Base-by-base conservation (phyloP, 306 rosid genomes). In the Delonix regia region DNA sequence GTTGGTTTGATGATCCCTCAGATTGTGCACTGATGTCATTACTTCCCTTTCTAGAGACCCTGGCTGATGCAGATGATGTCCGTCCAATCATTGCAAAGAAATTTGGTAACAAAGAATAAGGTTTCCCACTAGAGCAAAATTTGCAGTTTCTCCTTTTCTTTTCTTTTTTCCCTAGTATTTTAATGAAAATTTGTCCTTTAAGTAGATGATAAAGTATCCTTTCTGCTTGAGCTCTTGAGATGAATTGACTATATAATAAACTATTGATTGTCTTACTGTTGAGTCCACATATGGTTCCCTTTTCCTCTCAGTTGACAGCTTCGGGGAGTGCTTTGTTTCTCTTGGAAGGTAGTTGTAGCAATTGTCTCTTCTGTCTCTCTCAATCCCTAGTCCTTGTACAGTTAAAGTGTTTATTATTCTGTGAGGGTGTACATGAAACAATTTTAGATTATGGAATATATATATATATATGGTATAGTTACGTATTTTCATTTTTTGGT, bases 1-100 rank as follows among this genome's bases (percentile, higher is more conserved):
- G 99, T 90, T 95, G 99, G 99, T 93, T 91, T 89, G 98, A 95
- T 83, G 99, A 95, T 84, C 96, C 88, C 25, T 86, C 86, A 36
- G 99, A 95, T 78, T 75, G 84, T 86, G 97, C 91, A 19, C 84
- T 95, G 83, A 84, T 88, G 92, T 88, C 99, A 59, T 90, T 95
- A 75, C 98, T 95, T 82, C 99, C 99, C 74, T 91, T 95, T 87
- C 83, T 95, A 85, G 99, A 93, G 96, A 87, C 89, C 82, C 85
- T 95, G 86, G 96, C 89, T 82, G 90, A 86, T 44, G 97, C 87
- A 62, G 99, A 95, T 80, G 99, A 95, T 77, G 99, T 95, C 71
- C 99, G 99, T 55, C 97, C 99, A 49, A 86, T 95, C 80, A 95
- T 95, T 85, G 92, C 93, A 39, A 82, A 90, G 87, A 88, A 84